These are phyloP conservation scores for Moelleriella libera DNA, from an alignment of 2,329 filamentous ascomycete species.

Conservation along the genomic window DNA sequence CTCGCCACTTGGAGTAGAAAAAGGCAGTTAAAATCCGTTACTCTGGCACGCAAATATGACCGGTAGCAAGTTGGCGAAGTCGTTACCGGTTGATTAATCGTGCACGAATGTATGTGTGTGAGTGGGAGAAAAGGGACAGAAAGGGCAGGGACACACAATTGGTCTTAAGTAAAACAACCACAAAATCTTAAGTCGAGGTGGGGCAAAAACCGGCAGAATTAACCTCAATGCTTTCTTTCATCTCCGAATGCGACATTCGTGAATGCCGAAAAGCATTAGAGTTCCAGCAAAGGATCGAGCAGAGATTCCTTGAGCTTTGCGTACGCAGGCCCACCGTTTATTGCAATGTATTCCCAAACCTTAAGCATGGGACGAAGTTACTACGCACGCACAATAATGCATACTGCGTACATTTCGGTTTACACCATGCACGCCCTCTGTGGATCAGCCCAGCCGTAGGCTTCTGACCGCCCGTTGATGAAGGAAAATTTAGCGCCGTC, in stretches of 20 bases:
- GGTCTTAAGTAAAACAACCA: neutral
- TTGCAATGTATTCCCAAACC: neutral
- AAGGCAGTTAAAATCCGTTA: slow-evolving; percentile 18
- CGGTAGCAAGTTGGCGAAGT: slow-evolving; percentile 34
- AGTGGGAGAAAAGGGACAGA: slow-evolving; percentile 18
- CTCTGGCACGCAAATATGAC: slow-evolving; percentile 50
- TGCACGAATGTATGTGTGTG: slow-evolving; percentile 37
- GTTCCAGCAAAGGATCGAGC: too few species aligned
- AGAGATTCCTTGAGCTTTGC: too few species aligned
- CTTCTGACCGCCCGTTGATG: too few species aligned
- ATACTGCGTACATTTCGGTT: too few species aligned
- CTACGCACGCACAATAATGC: too few species aligned
- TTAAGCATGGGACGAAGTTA: neutral
- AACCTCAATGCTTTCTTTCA: too few species aligned
- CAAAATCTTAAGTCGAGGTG: neutral
- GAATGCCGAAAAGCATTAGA: too few species aligned
- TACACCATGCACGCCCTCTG: too few species aligned
- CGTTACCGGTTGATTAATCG: slow-evolving; percentile 46
- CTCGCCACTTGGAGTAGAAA: slow-evolving; percentile 9
- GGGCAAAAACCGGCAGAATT: too few species aligned
- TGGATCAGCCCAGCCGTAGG: too few species aligned
- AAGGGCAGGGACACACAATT: slow-evolving; percentile 4
- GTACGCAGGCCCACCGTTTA: neutral
- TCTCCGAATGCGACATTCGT: too few species aligned
- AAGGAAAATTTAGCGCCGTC: too few species aligned